Evolutionary conservation across 179 eudicot genomes (phyloP), one percentile per base, ranked within the genome.

Genomic region (Silene noctiflora): DNA sequence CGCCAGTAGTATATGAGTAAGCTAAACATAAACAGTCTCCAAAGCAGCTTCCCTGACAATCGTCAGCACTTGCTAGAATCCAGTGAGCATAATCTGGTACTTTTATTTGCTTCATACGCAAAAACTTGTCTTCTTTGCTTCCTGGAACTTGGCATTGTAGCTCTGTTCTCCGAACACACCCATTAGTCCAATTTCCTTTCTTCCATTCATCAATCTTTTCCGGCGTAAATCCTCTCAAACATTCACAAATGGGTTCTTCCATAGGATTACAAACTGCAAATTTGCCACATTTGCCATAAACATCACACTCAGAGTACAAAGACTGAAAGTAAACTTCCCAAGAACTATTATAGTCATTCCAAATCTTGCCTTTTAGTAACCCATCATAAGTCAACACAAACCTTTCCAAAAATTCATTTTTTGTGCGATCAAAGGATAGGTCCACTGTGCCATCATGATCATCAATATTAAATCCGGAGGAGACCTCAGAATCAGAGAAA

Each of bases 151-250:
- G 68, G 66, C 80, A 71, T 6, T 84, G 80, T 75, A 86, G 75
- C n/a, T 24, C 66, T 17, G 77, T 67, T 63, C 68, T 80, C 59
- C 88, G 74, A 13, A n/a, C 59, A 64, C 91, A 88, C 14, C 89
- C 91, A 58, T 79, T 25, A 19, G 66, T 73, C 81, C 86, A 86
- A 76, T 83, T 85, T 6, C 80, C 84, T 24, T 9, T 73, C 2
- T 46, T 70, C 89, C 91, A 88, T 74, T 84, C 86, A 39, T 84
- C 71, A 0, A 2, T 4, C 1, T 67, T 19, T 14, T 44, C 79
- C 24, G 89, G 91, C 48, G 63, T 67, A 59, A 83, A 83, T 22
- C 91, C 88, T 48, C 65, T 62, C 72, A 86, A 80, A 67, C 89
- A 88, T 0, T 70, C 48, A 72, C 89, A 84, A 5, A 74, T 80